Base-by-base conservation (phyloP, 192 early-diverging fungal species). In the Backusella liffmaniae region DNA sequence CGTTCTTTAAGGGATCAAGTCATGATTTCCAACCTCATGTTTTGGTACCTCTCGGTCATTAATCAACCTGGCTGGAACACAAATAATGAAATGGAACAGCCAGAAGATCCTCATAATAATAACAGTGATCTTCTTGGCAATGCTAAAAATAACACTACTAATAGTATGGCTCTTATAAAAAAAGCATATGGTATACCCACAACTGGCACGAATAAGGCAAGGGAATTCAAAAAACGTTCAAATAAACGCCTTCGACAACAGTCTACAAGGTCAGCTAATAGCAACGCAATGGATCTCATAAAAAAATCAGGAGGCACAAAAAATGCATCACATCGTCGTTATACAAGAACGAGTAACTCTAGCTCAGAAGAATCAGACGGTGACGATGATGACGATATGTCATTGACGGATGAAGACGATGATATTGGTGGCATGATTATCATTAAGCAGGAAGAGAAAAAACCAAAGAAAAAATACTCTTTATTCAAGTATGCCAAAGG, bases 41-140 rank as follows among this genome's bases (percentile, higher is more conserved):
- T 94, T 78, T 94, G 93, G 93, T 94, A 94, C 78, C 79, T 94
- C 67, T 88, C 89, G 39, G 85, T 94, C 13, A 92, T 92, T 66
- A 74, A 62, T 42, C 73, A 35, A 39, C 21, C 34, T n/a, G 36
- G 41, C 10, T 35, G 29, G 18, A 74, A 69, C 42, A 26, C 66
- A 62, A 62, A 62, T 62, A 62, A 62, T 29, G 56, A 62, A 62
- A 62, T 29, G 12, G 56, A 62, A 10, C 56, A 62, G 13, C 56
- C 21, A 62, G 56, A 62, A 23, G 7, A 62, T 62, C 26, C 9
- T 29, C 21, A 29, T 13, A 62, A n/a, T 62, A 62, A 13, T 49
- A 49, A 49, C 16, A 49, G 18, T n/a, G 46, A 49, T n/a, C 4
- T 1, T n/a, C 18, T 49, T 49, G 15, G 46, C 6, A 49, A n/a